Percentiles rank a stretch among this genome's conserved stretches.
Evolutionary conservation across 129 eudicot species (phyloP).

Genomic region (Dittrichia graveolens): DNA sequence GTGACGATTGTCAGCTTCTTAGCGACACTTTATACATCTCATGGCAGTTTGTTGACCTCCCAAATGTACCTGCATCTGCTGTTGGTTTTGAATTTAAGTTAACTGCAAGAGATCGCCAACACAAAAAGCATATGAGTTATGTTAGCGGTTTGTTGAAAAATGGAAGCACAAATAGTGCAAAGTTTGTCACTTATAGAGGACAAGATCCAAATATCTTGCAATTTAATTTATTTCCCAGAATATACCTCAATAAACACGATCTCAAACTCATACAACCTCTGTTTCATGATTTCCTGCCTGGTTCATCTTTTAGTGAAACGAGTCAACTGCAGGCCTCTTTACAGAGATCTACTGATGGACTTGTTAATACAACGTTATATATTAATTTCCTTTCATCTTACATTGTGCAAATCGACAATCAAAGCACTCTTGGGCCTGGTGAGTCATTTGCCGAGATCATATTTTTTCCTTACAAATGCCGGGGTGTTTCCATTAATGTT

Average conservation of each 20-base stretch:
- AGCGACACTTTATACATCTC: slow-evolving; percentile 59
- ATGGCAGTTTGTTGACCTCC: slow-evolving; percentile 87
- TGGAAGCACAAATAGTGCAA: slow-evolving; percentile 55
- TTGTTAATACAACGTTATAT: slow-evolving; percentile 63
- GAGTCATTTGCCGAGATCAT: slow-evolving; percentile 39
- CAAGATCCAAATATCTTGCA: slow-evolving; percentile 63
- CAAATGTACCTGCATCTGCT: slow-evolving; percentile 76
- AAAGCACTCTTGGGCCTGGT: slow-evolving; percentile 87
- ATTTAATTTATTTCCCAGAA: slow-evolving; percentile 83
- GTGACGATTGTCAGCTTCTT: slow-evolving; percentile 60
- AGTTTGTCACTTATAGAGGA: slow-evolving; percentile 80
- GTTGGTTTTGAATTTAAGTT: slow-evolving; percentile 88
- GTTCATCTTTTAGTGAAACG: slow-evolving; percentile 64
- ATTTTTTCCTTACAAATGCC: background rate
- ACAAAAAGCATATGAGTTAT: slow-evolving; percentile 64
- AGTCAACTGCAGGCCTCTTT: slow-evolving; percentile 71
- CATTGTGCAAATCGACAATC: slow-evolving; percentile 78
- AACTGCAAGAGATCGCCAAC: slow-evolving; percentile 58
- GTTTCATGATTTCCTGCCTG: slow-evolving; percentile 89
- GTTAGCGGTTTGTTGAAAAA: slow-evolving; percentile 76
- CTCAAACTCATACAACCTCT: slow-evolving; percentile 92
- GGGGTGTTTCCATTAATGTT: no score
- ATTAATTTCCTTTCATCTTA: slow-evolving; percentile 76
- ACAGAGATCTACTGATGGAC: slow-evolving; percentile 62
- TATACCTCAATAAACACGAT: slow-evolving; percentile 65